Base-by-base conservation (phyloP, 352 stramenopile species). In the Phytopythium vexans region DNA sequence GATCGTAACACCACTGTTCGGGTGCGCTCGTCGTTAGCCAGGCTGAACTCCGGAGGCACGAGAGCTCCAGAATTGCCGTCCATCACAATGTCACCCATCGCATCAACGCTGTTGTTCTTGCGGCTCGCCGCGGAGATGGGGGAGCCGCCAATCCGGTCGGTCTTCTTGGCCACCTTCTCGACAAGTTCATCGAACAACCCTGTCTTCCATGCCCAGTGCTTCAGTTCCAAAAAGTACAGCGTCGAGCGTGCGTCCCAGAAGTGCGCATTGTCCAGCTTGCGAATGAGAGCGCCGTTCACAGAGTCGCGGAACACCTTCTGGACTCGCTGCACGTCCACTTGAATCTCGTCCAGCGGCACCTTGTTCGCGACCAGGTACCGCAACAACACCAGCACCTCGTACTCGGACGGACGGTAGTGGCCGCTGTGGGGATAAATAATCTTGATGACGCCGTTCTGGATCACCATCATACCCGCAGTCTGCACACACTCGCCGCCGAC, bases 361-460 rank as follows among this genome's bases (percentile, higher is more conserved):
- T 92, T 88, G 36, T 88, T 82, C n/a, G 82, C 73, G 41, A 97
- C 75, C 38, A 98, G 72, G 52, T 98, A 98, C 49, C 90, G 92
- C 11, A 98, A 75, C 59, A 98, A 77, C 60, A 96, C 82, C 42
- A 98, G 81, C 54, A 98, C 78, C 64, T 99, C 91, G 51, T 95
- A 88, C 68, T 99, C 95, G 16, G 87, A 92, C 36, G 96, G 96
- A 37, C 96, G 85, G 62, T 99, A 99, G 67, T 99, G 96, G 58
- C 96, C 96, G 16, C 92, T 98, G 76, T 98, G 96, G n/a, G 96
- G 95, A 80, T 98, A 98, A 60, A 98, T 89, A 72, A 82, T 85
- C 52, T 88, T 86, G 66, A 99, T 89, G 49, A 88, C 74, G 21
- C 96, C 96, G 47, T 97, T 52, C 15, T 77, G 74, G 59, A 97